phyloP scores from a whole-genome alignment of 1,139 yeast species.

The Blastobotrys proliferans region DNA sequence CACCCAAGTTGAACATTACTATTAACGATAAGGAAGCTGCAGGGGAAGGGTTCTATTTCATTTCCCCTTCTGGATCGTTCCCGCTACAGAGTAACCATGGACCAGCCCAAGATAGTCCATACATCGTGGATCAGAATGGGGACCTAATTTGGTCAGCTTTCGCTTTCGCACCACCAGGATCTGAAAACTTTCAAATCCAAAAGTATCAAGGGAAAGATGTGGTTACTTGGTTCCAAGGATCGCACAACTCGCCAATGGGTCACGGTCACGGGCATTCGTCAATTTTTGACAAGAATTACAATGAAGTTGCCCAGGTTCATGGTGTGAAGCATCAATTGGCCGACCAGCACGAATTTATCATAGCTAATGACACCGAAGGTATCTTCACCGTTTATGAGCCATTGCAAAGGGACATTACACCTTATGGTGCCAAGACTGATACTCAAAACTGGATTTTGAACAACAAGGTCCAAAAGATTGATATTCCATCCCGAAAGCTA shows the following conservation, averaged over 20 bases:
- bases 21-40: slow-evolving; percentile 6
- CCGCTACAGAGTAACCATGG: slow-evolving; percentile 12
- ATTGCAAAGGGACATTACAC: slow-evolving; percentile 12
- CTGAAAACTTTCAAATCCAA: slow-evolving; percentile 15
- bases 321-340: neutral
- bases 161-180: slow-evolving; percentile 12
- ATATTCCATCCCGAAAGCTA: slow-evolving; percentile 37
- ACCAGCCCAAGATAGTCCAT: slow-evolving; percentile 14
- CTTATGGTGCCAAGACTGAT: neutral
- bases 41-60: slow-evolving; percentile 10
- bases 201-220: neutral
- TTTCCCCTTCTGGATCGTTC: slow-evolving; percentile 14
- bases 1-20: slow-evolving; percentile 17
- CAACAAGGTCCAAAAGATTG: slow-evolving; percentile 30
- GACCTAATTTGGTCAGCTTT: slow-evolving; percentile 19
- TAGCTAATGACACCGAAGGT: slow-evolving; percentile 13
- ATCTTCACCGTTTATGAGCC: slow-evolving; percentile 14
- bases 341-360: slow-evolving; percentile 17
- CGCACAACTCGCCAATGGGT: slow-evolving; percentile 12
- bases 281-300: slow-evolving; percentile 15
- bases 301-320: slow-evolving; percentile 10
- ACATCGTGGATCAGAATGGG: slow-evolving; percentile 15
- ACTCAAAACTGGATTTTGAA: slow-evolving; percentile 12
- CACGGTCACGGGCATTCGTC: slow-evolving; percentile 16
- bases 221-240: slow-evolving; percentile 14